Conservation (phyloP, 2,329 filamentous ascomycete species). For the Colletotrichum gigasporum region DNA sequence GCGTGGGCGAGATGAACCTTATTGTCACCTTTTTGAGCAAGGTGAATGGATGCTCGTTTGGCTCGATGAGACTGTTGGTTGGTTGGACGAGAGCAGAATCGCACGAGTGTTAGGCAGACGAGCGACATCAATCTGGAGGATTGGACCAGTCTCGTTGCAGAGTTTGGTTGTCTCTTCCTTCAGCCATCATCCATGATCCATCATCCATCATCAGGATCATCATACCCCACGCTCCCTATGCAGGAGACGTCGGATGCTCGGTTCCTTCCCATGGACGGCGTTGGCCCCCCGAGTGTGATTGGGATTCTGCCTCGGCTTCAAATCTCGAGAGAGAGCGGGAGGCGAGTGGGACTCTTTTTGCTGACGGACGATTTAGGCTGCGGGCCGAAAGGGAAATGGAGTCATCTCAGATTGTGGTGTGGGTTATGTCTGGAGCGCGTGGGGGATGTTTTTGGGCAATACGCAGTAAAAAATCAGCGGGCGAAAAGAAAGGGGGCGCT, state of each 20-base stretch:
- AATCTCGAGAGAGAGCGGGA: neutral
- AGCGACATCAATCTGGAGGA: neutral
- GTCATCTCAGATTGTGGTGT: slow-evolving; percentile 6
- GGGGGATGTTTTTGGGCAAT: neutral
- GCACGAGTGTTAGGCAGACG: no score
- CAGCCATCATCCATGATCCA: neutral
- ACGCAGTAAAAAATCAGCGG: neutral
- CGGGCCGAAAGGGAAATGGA: slow-evolving; percentile 11
- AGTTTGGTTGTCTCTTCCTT: no score
- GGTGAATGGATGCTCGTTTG: neutral
- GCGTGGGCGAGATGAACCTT: neutral
- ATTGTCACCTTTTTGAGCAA: neutral
- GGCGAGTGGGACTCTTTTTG: neutral
- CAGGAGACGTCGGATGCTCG: neutral
- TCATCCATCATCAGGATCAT: neutral
- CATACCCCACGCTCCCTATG: neutral
- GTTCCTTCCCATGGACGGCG: no score
- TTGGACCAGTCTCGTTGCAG: no score
- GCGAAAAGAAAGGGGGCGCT: no score
- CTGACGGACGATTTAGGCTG: neutral
- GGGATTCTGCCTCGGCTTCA: no score
- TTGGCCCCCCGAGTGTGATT: no score
- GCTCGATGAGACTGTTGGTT: neutral
- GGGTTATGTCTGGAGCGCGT: neutral
- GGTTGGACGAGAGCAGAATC: neutral